Evolutionary conservation across 1,284 basidiomycete species (phyloP), one percentile per base, ranked within the genome.

Genomic region (Anthracocystis walkeri): DNA sequence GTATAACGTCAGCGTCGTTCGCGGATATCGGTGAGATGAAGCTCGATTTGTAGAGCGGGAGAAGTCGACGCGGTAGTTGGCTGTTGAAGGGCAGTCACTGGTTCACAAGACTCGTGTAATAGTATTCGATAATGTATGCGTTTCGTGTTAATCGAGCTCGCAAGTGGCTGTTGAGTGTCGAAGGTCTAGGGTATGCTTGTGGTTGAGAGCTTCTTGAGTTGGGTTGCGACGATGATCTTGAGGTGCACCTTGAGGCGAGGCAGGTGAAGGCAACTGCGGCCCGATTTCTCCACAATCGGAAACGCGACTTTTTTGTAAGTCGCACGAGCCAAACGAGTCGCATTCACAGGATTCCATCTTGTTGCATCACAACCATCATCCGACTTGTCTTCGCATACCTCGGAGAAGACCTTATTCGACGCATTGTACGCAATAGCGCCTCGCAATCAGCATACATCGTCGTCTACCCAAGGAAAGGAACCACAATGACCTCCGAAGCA

Each of bases 21-120:
- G 57, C 62, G 5, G 65, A 72, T 40, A 41, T 72, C 16, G 65
- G 61, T 20, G 69, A 69, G 52, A 72, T 72, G 62, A 76, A 76
- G 69, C 70, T 76, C 27, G 74, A 76, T 21, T 25, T 71, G 54
- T 71, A 60, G 50, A 27, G 23, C 45, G 31, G 29, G n/a, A 4
- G 29, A 29, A 29, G 29, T 4, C 16, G 20, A n/a, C n/a, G n/a
- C n/a, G n/a, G n/a, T n/a, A n/a, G n/a, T n/a, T n/a, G n/a, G n/a
- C n/a, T n/a, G n/a, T n/a, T n/a, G n/a, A n/a, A n/a, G 23, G 11
- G 3, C 11, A 18, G 16, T 2, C 12, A 48, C 12, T 27, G 23
- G 12, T 23, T 3, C 27, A 31, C 14, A 25, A 48, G 46, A 23
- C 2, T 29, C 6, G 27, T 49, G 29, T 49, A 49, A 11, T 31